Conservation (phyloP, 176 grass and related monocot genomes). For the Musa schizocarpa region DNA sequence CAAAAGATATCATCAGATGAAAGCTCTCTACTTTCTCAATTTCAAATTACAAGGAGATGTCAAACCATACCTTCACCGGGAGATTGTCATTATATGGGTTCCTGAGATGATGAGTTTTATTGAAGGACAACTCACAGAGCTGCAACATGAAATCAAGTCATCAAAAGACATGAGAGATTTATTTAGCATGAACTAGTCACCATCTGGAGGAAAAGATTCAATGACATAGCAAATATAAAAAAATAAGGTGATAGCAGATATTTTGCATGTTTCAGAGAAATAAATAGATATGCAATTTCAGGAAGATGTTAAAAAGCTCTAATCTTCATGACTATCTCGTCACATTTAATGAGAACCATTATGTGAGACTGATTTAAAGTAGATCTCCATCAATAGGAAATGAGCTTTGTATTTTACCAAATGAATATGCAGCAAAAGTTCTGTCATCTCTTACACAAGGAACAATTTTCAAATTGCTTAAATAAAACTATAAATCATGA, state of each 20-base stretch:
- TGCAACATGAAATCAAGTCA: constrained; percentile 40
- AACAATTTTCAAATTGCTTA: no score
- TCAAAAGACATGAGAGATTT: constrained; percentile 20
- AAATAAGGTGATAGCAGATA: not conserved
- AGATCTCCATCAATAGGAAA: not conserved
- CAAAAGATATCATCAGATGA: not conserved
- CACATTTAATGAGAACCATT: not conserved
- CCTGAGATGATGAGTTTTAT: constrained; percentile 92
- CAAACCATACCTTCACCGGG: constrained; percentile 73
- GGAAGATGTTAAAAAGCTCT: not conserved
- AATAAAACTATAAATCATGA: no score
- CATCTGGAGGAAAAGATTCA: not conserved
- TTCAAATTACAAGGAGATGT: constrained; percentile 6
- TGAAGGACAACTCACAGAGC: constrained; percentile 97
- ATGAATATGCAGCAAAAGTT: no score
- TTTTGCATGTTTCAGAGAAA: not conserved
- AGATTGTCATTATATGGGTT: constrained; percentile 99
- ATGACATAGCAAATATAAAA: not conserved
- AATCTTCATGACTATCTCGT: not conserved
- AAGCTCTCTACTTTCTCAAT: not conserved
- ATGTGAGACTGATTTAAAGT: not conserved
- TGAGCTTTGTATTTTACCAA: not conserved
- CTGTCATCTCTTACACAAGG: no score
- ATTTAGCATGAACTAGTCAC: not conserved
- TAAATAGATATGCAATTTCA: not conserved